phyloP scores from a whole-genome alignment of 1,139 yeast species.

The Candida albicans region DNA sequence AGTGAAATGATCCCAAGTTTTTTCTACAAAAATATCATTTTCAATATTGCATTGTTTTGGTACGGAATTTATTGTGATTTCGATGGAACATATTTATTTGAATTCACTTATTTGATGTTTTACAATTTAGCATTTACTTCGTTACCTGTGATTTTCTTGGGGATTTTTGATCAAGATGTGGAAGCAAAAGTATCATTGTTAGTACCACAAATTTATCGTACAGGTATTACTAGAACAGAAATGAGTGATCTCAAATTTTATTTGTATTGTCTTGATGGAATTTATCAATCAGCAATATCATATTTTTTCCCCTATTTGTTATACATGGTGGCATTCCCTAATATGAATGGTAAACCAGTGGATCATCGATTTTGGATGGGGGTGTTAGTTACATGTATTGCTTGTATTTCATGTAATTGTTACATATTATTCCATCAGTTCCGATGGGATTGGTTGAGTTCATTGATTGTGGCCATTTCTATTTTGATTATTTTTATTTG shows the following conservation, averaged over 20 bases:
- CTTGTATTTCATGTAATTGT: conserved; percentile 76
- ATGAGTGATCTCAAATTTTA: conserved; percentile 81
- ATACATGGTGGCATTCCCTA: conserved; percentile 55
- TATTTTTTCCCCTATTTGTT: conserved; percentile 85
- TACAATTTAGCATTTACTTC: conserved; percentile 95
- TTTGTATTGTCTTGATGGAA: conserved; percentile 83
- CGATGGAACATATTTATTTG: conserved; percentile 90
- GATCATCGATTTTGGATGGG: conserved; percentile 91
- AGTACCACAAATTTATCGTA: conserved; percentile 87
- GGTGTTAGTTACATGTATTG: conserved; percentile 71
- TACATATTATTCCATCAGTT: conserved; percentile 81
- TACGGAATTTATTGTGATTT: conserved; percentile 82
- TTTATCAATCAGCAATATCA: conserved; percentile 82
- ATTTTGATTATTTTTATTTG: conserved; percentile 72
- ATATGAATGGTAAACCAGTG: conserved; percentile 60
- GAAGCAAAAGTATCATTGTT: conserved; percentile 74
- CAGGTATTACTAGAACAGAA: conserved; percentile 80
- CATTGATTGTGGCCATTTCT: conserved; percentile 61
- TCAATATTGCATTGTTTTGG: conserved; percentile 89
- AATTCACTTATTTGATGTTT: conserved; percentile 88
- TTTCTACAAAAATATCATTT: conserved; percentile 89
- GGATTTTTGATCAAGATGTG: conserved; percentile 92
- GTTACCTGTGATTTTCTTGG: conserved; percentile 86
- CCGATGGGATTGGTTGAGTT: conserved; percentile 92
- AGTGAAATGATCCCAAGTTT: conserved; percentile 94